These are phyloP conservation scores for Microdochium paspali DNA, from an alignment of 2,329 filamentous ascomycete species.

Conservation along the genomic window DNA sequence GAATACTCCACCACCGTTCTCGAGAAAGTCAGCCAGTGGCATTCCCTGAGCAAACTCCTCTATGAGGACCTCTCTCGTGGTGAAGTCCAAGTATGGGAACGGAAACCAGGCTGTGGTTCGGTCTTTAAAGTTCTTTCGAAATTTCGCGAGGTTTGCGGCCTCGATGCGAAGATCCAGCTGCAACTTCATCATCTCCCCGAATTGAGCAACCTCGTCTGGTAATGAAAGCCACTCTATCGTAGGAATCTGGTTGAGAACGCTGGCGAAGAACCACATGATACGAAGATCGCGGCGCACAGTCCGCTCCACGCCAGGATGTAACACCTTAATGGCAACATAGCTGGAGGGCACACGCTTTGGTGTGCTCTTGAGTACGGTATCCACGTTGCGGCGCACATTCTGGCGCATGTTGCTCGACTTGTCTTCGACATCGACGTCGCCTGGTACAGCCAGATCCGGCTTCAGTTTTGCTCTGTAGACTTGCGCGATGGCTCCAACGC, in stretches of 20 bases:
- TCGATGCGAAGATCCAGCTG: slow-evolving; percentile 94
- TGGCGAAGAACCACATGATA: slow-evolving; percentile 91
- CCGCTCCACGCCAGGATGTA: slow-evolving; percentile 85
- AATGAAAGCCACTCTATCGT: slow-evolving; percentile 97
- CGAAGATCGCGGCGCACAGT: slow-evolving; percentile 82
- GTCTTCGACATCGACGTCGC: slow-evolving; percentile 44
- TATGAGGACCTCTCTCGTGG: slow-evolving; percentile 82
- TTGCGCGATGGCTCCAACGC: slow-evolving; percentile 93
- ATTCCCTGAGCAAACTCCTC: slow-evolving; percentile 96
- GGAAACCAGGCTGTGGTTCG: slow-evolving; percentile 95
- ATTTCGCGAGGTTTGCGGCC: slow-evolving; percentile 77
- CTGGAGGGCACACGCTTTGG: slow-evolving; percentile 79
- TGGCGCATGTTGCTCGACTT: slow-evolving; percentile 49
- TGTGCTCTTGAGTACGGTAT: slow-evolving; percentile 76
- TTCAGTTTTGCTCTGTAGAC: slow-evolving; percentile 95
- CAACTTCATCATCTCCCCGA: slow-evolving; percentile 98
- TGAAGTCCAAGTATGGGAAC: slow-evolving; percentile 86
- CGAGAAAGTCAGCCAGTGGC: slow-evolving; percentile 79
- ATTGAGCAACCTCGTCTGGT: slow-evolving; percentile 87
- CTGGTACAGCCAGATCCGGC: slow-evolving; percentile 59
- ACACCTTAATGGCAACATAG: slow-evolving; percentile 92
- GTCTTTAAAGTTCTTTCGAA: slow-evolving; percentile 83
- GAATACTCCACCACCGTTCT: slow-evolving; percentile 85
- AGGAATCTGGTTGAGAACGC: slow-evolving; percentile 73
- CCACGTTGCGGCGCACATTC: slow-evolving; percentile 72